Evolutionary conservation across 139 green algal species (phyloP).

Genomic region (Micromonas pusilla): DNA sequence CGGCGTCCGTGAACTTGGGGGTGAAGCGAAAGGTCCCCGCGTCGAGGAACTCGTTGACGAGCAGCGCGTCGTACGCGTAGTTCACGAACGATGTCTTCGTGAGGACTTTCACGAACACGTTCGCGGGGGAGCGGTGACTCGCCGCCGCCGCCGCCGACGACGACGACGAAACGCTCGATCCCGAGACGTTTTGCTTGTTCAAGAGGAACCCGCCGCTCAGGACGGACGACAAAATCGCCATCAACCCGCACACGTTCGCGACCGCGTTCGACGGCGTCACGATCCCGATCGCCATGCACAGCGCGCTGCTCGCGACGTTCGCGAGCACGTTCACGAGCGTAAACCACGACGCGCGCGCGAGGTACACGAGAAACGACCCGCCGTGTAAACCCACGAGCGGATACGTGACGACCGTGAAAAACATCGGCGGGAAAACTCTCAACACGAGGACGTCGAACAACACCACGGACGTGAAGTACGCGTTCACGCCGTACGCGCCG

Average conservation of each 20-base stretch:
- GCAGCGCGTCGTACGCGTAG: constrained; percentile 62
- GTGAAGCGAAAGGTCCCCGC: constrained; percentile 30
- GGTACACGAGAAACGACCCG: constrained; percentile 32
- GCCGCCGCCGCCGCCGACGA: background rate
- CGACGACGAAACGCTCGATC: too few species aligned
- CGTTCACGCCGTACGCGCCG: constrained; percentile 42
- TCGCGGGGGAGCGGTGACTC: background rate
- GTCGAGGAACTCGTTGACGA: constrained; percentile 62
- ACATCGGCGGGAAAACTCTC: constrained; percentile 54
- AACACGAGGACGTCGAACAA: constrained; percentile 63
- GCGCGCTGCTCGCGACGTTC: constrained; percentile 50
- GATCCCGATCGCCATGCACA: constrained; percentile 56
- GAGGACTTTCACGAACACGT: background rate
- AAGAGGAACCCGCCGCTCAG: constrained; percentile 30
- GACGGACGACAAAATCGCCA: constrained; percentile 54
- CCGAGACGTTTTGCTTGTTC: constrained; percentile 22
- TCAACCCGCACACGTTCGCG: constrained; percentile 54
- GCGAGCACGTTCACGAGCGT: constrained; percentile 43
- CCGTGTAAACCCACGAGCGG: constrained; percentile 37
- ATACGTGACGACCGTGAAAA: constrained; percentile 64
- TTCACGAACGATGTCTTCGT: constrained; percentile 26
- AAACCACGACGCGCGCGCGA: constrained; percentile 57
- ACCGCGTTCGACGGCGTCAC: constrained; percentile 46
- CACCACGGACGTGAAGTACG: constrained; percentile 45
- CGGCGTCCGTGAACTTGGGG: constrained; percentile 1